Base-by-base conservation (phyloP, 2,329 filamentous ascomycete species). In the Aureobasidium mangrovei region DNA sequence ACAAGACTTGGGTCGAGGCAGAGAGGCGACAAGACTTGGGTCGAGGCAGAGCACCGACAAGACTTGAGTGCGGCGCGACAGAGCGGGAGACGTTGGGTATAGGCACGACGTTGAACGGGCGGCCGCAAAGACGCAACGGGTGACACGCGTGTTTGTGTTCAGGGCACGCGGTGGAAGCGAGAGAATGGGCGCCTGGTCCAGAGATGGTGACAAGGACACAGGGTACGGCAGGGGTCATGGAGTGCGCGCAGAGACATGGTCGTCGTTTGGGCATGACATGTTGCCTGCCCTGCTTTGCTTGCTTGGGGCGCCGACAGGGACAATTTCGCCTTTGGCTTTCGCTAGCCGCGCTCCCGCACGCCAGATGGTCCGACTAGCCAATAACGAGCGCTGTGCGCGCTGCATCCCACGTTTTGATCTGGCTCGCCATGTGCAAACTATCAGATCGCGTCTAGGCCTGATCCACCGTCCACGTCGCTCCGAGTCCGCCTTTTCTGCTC, bases 371-470 rank as follows among this genome's bases (percentile, higher is more conserved):
- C 3, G 6, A 18, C 4, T 26, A 29, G 18, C 47, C 47, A 52
- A 52, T 52, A 36, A 42, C 2, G 12, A 29, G 24, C 7, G 9
- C 18, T 8, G 18, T 12, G 2, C 24, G 18, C 10, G 10, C 29
- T 8, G 7, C 26, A 52, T 41, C 24, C 47, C 47, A 52, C 47
- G 47, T 52, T 52, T 52, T 42, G 36, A 52, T 52, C 47, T 52
- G 47, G 47, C 38, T 28, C 26, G n/a, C 24, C n/a, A 42, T 52
- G 47, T 52, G 47, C 47, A 52, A 52, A 52, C 46, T 27, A 40
- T 40, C 46, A 49, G 46, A 49, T 49, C 46, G 31, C 39, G 46
- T 49, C 46, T 40, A 49, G 46, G 45, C 39, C 45, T 48, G 39
- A 36, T 7, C 46, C 40, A 6, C 29, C 24, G 33, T 52, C 38